Conservation (phyloP, 345 rosid genomes). For the Camelina neglecta region DNA sequence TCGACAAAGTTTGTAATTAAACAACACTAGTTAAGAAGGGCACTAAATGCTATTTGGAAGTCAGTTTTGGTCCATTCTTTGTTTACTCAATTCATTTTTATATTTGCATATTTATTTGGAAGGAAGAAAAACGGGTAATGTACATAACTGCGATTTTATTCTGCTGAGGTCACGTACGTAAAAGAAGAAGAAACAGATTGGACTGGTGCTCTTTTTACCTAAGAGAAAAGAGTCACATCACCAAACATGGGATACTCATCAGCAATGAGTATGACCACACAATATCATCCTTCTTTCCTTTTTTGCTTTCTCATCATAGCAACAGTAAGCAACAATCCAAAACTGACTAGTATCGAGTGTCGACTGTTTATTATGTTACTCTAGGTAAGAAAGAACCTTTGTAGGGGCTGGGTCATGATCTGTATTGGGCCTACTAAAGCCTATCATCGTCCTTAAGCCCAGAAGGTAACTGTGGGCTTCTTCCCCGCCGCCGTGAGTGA, state of each 20-base stretch:
- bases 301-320: not conserved
- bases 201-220: conserved; percentile 5
- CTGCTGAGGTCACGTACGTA: conserved; percentile 11
- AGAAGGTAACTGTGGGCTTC: not conserved
- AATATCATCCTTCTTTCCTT: not conserved
- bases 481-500: not conserved
- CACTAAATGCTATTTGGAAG: not conserved
- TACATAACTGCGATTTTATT: not conserved
- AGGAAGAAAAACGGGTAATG: not conserved
- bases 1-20: not conserved
- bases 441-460: not conserved
- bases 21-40: not conserved
- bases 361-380: not conserved
- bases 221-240: conserved; percentile 3
- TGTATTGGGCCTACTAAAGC: not conserved
- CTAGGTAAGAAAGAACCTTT: too few species aligned
- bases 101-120: not conserved
- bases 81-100: not conserved
- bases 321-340: conserved; percentile 14
- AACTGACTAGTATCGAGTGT: not conserved
- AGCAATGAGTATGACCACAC: not conserved
- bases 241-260: conserved; percentile 2
- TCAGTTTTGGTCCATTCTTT: not conserved
- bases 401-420: not conserved
- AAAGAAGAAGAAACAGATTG: not conserved